Percentiles rank a stretch among this genome's conserved stretches.
phyloP scores from a whole-genome alignment of 352 stramenopile genomes.

The Aphanomyces stellatus region DNA sequence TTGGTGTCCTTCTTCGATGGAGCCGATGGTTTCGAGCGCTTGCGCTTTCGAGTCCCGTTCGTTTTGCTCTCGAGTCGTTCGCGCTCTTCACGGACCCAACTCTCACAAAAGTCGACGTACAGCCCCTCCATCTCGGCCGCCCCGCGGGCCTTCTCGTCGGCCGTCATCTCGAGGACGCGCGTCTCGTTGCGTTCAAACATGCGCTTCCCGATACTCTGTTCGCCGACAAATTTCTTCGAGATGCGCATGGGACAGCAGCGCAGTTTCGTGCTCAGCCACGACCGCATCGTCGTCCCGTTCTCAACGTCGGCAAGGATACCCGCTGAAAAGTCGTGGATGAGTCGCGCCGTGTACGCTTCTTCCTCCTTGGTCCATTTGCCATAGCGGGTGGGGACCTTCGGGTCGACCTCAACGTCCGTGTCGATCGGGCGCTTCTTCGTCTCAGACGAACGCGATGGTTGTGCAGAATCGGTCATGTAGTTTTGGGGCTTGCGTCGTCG shows the following conservation, averaged over 20 bases:
- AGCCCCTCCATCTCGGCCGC: conserved; percentile 34
- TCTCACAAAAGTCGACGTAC: conserved; percentile 47
- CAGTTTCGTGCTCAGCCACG: conserved; percentile 82
- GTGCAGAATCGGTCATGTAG: neutral
- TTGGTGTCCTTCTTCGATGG: conserved; percentile 14
- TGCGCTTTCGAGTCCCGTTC: conserved; percentile 13
- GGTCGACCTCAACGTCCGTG: too few relatives aligned
- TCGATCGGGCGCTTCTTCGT: too few relatives aligned
- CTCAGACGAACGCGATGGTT: too few relatives aligned
- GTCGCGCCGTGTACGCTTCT: conserved; percentile 60
- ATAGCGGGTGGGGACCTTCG: too few relatives aligned
- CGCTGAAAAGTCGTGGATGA: conserved; percentile 59
- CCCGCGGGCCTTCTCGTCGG: conserved; percentile 41
- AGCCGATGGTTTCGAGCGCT: too few relatives aligned
- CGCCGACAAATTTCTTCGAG: conserved; percentile 89
- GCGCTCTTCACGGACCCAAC: conserved; percentile 65
- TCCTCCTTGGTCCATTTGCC: conserved; percentile 81
- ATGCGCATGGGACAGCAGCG: conserved; percentile 91
- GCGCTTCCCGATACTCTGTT: conserved; percentile 73
- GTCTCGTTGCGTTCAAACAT: conserved; percentile 48
- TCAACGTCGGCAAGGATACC: conserved; percentile 59
- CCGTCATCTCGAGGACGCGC: conserved; percentile 37
- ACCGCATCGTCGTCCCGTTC: conserved; percentile 69
- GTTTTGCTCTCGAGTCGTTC: conserved; percentile 13
- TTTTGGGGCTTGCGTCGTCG: neutral